Evolutionary conservation across 2,329 filamentous ascomycete species (phyloP), one percentile per base, ranked within the genome.

Genomic region (Fusarium virguliforme): DNA sequence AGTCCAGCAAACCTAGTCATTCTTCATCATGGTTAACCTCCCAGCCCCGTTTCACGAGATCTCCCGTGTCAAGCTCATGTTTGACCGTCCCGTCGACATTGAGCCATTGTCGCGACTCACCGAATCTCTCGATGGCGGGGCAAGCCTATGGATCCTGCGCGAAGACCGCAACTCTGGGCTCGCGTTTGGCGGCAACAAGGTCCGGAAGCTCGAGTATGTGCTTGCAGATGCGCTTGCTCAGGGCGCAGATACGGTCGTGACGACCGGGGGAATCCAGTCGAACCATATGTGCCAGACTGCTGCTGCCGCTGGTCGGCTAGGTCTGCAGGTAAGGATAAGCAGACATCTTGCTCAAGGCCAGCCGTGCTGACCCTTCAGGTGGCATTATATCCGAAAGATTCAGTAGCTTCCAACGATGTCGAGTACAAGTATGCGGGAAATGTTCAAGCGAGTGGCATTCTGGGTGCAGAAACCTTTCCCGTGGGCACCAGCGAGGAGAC

Each of bases 231-330:
- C 68, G 18, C 18, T 70, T 4, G 43, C 37, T 0, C 50, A 68
- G 8, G 67, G 67, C 9, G 67, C 67, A 3, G 67, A 70, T 26
- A 70, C 67, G 3, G 26, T 70, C 7, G 68, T 70, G 8, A 70
- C 68, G 0, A 70, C 68, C 3, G 67, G 68, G 1, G 67, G 67
- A 4, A 34, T 70, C 2, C 68, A 70, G 7, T 71, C 67, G 4
- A 70, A 70, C 10, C 68, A 70, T 6, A 70, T 70, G 68, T 71
- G 67, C 7, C 68, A 70, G 32, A 71, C 68, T 9, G 60, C 68
- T 35, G 68, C 68, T 12, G 68, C 68, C 26, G 67, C 67, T 6
- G 54, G 64, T 34, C 55, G 64, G 28, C 64, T 70, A 28, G 68
- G 68, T 3, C 68, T 70, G 0, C 30, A 68, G 24, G 68, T 70